A percentile compares a stretch with the other conserved stretches of the same genome.
phyloP scores from a whole-genome alignment of 1,284 basidiomycete genomes.

The Tremellales sp. region DNA sequence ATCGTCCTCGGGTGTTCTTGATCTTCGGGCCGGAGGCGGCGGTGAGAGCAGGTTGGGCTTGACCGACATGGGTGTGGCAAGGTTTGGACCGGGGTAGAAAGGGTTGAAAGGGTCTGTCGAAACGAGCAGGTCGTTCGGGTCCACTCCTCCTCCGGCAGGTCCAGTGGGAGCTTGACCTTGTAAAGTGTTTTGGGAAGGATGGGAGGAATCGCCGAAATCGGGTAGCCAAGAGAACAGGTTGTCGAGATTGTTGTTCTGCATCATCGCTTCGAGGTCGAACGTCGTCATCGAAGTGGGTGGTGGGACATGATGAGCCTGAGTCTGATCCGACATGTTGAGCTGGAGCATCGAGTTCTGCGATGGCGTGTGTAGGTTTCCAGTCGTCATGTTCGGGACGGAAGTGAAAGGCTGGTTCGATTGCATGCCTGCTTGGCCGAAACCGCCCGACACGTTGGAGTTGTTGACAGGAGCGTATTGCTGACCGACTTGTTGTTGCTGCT shows the following conservation, averaged over 20 bases:
- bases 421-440: neutral
- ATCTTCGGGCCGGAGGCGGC: slow-evolving; percentile 17
- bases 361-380: neutral
- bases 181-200: neutral
- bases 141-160: too few relatives aligned
- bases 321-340: too few relatives aligned
- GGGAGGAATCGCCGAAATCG: slow-evolving; percentile 17
- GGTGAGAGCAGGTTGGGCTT: slow-evolving; percentile 5
- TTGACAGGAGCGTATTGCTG: neutral
- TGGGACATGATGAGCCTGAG: too few relatives aligned
- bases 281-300: slow-evolving; percentile 23
- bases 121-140: neutral
- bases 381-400: neutral
- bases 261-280: slow-evolving; percentile 43
- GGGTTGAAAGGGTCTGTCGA: neutral
- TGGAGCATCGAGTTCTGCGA: too few relatives aligned
- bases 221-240: slow-evolving; percentile 43
- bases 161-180: neutral
- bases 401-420: neutral
- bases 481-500: neutral
- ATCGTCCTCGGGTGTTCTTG: slow-evolving; percentile 8
- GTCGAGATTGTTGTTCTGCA: slow-evolving; percentile 27
- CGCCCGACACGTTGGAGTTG: neutral
- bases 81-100: neutral
- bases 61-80: neutral